phyloP scores from a whole-genome alignment of 2,329 filamentous ascomycete species.

The Ophiocordyceps sinensis region DNA sequence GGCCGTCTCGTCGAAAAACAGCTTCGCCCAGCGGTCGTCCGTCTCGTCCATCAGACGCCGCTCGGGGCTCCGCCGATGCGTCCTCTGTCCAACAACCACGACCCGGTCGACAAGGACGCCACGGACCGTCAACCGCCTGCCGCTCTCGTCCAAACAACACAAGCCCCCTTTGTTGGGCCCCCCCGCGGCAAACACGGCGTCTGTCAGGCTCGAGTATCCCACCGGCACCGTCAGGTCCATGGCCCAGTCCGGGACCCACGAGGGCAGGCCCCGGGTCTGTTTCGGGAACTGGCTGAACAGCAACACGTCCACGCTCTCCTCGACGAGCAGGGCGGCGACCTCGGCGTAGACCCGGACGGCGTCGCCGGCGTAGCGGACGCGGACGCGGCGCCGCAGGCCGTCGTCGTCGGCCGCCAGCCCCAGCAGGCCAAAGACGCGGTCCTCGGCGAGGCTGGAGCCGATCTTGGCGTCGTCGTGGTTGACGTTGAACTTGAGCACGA shows the following conservation, averaged over 20 bases:
- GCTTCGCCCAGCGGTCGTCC: slow-evolving; percentile 9
- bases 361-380: slow-evolving; percentile 5
- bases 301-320: slow-evolving; percentile 12
- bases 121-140: neutral
- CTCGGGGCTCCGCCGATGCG: neutral
- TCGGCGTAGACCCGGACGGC: slow-evolving; percentile 7
- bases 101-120: neutral
- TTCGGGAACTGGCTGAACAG: slow-evolving; percentile 15
- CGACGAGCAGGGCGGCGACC: slow-evolving; percentile 8
- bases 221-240: slow-evolving; percentile 12
- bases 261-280: slow-evolving; percentile 9
- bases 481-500: slow-evolving; percentile 12
- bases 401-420: slow-evolving; percentile 13
- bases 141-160: neutral
- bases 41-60: slow-evolving; percentile 2
- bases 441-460: slow-evolving; percentile 12
- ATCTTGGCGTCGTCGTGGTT: slow-evolving; percentile 10
- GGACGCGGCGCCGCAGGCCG: slow-evolving; percentile 2
- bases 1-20: slow-evolving; percentile 13
- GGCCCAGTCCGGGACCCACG: slow-evolving; percentile 21
- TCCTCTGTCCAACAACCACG: neutral
- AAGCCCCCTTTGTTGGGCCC: neutral
- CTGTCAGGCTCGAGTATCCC: slow-evolving; percentile 9
- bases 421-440: slow-evolving; percentile 17
- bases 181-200: slow-evolving; percentile 12